Evolutionary conservation across 768 basidiomycete genomes (phyloP).

Genomic region (Tricholoma sp.): DNA sequence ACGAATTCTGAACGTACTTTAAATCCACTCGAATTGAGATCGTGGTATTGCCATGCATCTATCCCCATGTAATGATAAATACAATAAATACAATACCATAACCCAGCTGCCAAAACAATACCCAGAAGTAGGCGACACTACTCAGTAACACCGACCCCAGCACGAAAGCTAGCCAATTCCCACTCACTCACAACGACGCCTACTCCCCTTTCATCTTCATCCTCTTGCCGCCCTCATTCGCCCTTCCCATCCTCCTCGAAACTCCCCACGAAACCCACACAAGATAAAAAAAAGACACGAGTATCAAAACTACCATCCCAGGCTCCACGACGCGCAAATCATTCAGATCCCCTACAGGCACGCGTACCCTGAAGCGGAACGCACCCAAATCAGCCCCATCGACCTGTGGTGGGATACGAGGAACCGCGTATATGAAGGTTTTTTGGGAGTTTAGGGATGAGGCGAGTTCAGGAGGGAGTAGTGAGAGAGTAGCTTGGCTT

Average conservation of each 20-base stretch:
- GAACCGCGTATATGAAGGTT: neutral
- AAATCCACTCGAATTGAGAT: too few species aligned
- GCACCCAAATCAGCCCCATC: neutral
- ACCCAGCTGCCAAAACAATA: too few species aligned
- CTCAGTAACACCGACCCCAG: too few species aligned
- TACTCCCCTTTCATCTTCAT: conserved; percentile 3
- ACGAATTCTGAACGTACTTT: too few species aligned
- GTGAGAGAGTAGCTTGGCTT: neutral
- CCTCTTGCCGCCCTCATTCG: neutral
- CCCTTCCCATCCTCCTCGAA: conserved; percentile 4
- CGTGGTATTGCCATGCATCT: too few species aligned
- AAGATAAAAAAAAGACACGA: conserved; percentile 35
- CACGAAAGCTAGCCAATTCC: too few species aligned
- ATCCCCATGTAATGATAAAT: too few species aligned
- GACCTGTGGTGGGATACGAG: conserved; percentile 10
- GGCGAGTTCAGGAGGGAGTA: conserved; percentile 11
- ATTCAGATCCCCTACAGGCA: conserved; percentile 32
- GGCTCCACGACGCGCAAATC: conserved; percentile 39
- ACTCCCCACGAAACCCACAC: conserved; percentile 22
- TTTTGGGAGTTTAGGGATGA: conserved; percentile 14
- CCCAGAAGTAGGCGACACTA: too few species aligned
- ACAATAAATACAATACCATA: too few species aligned
- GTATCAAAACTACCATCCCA: conserved; percentile 32
- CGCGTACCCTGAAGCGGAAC: conserved; percentile 17
- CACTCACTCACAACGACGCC: too few species aligned